These are phyloP conservation scores for Styphnolobium japonicum DNA, from an alignment of 306 rosid species.

Conservation along the genomic window DNA sequence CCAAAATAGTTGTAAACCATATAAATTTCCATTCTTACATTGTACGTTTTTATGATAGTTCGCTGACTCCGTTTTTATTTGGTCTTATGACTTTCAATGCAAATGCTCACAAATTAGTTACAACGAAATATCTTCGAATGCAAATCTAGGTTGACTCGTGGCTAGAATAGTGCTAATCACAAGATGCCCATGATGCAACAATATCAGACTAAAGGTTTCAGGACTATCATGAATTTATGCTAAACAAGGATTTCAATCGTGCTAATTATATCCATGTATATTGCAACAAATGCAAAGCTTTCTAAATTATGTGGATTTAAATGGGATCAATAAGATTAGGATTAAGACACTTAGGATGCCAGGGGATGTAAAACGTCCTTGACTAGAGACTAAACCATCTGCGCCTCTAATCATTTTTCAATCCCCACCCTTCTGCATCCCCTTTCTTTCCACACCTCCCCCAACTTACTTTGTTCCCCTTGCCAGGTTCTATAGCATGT, in stretches of 20 bases:
- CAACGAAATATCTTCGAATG: neutral
- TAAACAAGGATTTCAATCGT: neutral
- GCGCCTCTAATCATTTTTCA: constrained; percentile 2
- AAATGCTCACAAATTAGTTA: neutral
- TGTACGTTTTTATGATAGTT: neutral
- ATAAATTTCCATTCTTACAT: constrained; percentile 7
- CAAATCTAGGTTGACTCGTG: neutral
- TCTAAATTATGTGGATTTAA: neutral
- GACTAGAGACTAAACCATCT: neutral
- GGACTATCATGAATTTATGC: neutral
- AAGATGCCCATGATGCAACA: neutral
- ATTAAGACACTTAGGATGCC: neutral
- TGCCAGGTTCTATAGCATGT: neutral
- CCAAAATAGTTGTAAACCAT: constrained; percentile 6
- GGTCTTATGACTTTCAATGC: neutral
- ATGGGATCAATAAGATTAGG: neutral
- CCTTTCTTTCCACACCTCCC: neutral
- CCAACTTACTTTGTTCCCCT: neutral
- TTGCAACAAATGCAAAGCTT: neutral
- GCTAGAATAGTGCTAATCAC: neutral
- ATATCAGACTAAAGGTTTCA: neutral
- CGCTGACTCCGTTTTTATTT: neutral
- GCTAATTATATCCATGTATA: neutral
- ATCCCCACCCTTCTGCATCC: neutral
- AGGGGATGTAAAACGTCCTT: neutral